phyloP scores from a whole-genome alignment of 805 yeast species.

The Jamesozyma rosinii region DNA sequence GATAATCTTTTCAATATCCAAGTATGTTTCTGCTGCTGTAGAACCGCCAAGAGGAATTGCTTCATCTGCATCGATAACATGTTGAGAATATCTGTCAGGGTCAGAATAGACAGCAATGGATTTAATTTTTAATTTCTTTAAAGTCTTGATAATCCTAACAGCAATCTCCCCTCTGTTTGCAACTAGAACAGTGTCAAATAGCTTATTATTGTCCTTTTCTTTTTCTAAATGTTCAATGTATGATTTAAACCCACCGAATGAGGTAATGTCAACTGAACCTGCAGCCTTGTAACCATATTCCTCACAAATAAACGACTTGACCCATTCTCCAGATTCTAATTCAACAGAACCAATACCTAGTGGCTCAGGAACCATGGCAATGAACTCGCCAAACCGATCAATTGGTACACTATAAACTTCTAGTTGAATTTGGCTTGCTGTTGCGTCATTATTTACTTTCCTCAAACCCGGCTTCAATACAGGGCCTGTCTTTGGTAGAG shows the following conservation, averaged over 20 bases:
- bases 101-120: slow-evolving; percentile 87
- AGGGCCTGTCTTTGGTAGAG: slow-evolving; percentile 74
- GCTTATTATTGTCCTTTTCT: slow-evolving; percentile 35
- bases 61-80: slow-evolving; percentile 74
- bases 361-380: slow-evolving; percentile 86
- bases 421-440: slow-evolving; percentile 55
- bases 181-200: slow-evolving; percentile 77
- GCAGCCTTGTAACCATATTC: slow-evolving; percentile 68
- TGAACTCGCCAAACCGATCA: slow-evolving; percentile 72
- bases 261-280: slow-evolving; percentile 75
- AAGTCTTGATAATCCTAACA: slow-evolving; percentile 81
- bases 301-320: slow-evolving; percentile 91
- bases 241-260: slow-evolving; percentile 78
- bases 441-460: slow-evolving; percentile 39
- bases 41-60: slow-evolving; percentile 71
- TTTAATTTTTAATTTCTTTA: slow-evolving; percentile 67
- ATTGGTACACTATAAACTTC: slow-evolving; percentile 80
- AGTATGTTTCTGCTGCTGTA: slow-evolving; percentile 85
- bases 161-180: slow-evolving; percentile 98
- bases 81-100: slow-evolving; percentile 81
- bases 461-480: slow-evolving; percentile 83
- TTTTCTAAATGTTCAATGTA: slow-evolving; percentile 32
- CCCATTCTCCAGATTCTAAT: slow-evolving; percentile 68
- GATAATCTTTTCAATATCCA: slow-evolving; percentile 75
- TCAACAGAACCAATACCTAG: slow-evolving; percentile 92